Evolutionary conservation across 306 rosid species (phyloP).

Genomic region (Castanospermum australe): DNA sequence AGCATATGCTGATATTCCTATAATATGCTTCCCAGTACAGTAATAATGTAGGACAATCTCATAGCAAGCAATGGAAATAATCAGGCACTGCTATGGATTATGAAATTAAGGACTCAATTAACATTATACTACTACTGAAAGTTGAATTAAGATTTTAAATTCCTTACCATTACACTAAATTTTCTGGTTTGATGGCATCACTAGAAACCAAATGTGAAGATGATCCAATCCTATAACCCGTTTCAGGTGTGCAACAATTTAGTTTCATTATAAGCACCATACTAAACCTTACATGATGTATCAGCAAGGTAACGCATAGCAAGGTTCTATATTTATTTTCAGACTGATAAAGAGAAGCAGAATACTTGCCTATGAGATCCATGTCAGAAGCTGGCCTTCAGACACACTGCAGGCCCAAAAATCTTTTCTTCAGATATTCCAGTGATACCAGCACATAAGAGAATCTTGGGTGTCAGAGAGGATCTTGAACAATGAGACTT

Average conservation of each 20-base stretch:
- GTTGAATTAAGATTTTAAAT: slow-evolving; percentile 6
- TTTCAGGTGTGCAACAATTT: neutral
- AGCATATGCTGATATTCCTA: neutral
- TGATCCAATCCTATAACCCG: neutral
- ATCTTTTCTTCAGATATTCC: slow-evolving; percentile 37
- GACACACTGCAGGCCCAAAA: slow-evolving; percentile 26
- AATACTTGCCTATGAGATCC: slow-evolving; percentile 56
- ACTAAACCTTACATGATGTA: slow-evolving; percentile 25
- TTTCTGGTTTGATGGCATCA: neutral
- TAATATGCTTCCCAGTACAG: neutral
- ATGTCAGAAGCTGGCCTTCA: slow-evolving; percentile 34
- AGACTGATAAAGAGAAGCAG: slow-evolving; percentile 34
- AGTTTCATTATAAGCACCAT: slow-evolving; percentile 20
- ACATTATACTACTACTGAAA: neutral
- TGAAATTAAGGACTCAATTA: neutral
- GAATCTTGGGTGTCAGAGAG: slow-evolving; percentile 2
- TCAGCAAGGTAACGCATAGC: slow-evolving; percentile 18
- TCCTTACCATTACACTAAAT: neutral
- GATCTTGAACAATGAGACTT: slow-evolving; percentile 14
- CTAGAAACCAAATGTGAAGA: slow-evolving; percentile 19
- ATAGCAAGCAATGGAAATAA: neutral
- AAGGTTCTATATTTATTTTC: slow-evolving; percentile 23
- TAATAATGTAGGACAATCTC: neutral
- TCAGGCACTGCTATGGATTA: neutral
- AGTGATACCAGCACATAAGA: slow-evolving; percentile 5